Evolutionary conservation across 1,284 basidiomycete species (phyloP), one percentile per base, ranked within the genome.

Genomic region (Leccinum fallax): DNA sequence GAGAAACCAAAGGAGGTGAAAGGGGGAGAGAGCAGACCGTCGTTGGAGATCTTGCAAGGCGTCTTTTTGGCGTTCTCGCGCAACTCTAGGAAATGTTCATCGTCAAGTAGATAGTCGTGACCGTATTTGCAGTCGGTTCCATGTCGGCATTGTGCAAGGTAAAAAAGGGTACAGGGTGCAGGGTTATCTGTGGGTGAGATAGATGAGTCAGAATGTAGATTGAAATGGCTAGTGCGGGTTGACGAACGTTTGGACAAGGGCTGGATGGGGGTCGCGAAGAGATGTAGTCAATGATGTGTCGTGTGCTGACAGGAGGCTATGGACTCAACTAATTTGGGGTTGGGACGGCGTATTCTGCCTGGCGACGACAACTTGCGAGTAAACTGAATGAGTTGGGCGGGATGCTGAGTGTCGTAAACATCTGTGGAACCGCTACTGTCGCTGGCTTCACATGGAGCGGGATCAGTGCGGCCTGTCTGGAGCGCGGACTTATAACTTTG

Each of bases 121-220:
- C 73, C 80, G 63, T 84, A 88, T 71, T 80, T 81, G 69, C 87
- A 88, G 21, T 80, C 77, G 19, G 74, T 66, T 24, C 82, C 84
- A 61, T 81, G 80, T 67, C 82, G 82, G 76, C 86, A 87, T 60
- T 77, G 67, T 24, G 83, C 79, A 38, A 88, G 76, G 69, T 87
- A 88, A 71, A 84, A 85, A 53, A 85, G 71, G 19, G 84, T 87
- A 71, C 86, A 88, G 16, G 86, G 85, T 24, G 86, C 81, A 3
- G 86, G 86, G 66, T 77, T 82, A 65, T 87, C 85, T 63, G 62
- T 40, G 61, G 63, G 49, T 65, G 40, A 21, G 48, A 24, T 13
- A 21, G 21, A 61, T 61, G 11, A 6, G 63, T 63, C 51, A 66
- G 65, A 19, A 57, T 46, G 15, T 15, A 48, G 9, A 51, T 59